phyloP scores from a whole-genome alignment of 2,329 filamentous ascomycete genomes.

The Paraphoma sp. region DNA sequence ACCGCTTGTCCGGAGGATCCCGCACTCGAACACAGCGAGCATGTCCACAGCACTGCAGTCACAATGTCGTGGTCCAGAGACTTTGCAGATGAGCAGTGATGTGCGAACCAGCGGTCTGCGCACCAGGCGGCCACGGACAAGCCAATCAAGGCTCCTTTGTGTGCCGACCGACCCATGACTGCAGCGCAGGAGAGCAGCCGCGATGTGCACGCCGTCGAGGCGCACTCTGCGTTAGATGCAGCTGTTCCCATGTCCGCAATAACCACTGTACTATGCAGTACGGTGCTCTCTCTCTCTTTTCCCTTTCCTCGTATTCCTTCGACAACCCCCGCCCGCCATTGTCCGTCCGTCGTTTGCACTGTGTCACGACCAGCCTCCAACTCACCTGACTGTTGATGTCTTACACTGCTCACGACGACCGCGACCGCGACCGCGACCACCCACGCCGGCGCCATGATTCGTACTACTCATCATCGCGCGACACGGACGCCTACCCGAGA shows the following conservation, averaged over 20 bases:
- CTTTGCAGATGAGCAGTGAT: neutral
- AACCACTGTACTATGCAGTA: constrained; percentile 8
- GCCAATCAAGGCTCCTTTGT: neutral
- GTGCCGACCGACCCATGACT: neutral
- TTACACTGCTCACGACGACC: constrained; percentile 35
- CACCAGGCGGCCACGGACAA: neutral
- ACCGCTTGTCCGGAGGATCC: constrained; percentile 14
- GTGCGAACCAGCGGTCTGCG: constrained; percentile 15
- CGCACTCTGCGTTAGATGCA: constrained; percentile 15
- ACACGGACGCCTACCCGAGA: constrained; percentile 14
- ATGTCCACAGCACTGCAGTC: neutral
- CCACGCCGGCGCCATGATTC: constrained; percentile 32
- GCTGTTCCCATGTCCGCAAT: constrained; percentile 13
- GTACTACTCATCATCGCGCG: constrained; percentile 31
- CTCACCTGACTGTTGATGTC: constrained; percentile 23
- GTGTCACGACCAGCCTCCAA: constrained; percentile 1
- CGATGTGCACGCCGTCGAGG: constrained; percentile 9
- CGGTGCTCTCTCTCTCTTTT: constrained; percentile 1
- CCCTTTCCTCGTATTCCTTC: constrained; percentile 3
- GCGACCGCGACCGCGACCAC: constrained; percentile 36
- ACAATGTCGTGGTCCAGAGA: neutral
- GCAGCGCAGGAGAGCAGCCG: constrained; percentile 6
- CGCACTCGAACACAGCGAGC: neutral
- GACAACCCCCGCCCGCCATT: constrained; percentile 3
- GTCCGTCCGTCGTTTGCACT: constrained; percentile 2